Evolutionary conservation across 495 filamentous ascomycete species (phyloP).

Genomic region (Penicillium coffeae): DNA sequence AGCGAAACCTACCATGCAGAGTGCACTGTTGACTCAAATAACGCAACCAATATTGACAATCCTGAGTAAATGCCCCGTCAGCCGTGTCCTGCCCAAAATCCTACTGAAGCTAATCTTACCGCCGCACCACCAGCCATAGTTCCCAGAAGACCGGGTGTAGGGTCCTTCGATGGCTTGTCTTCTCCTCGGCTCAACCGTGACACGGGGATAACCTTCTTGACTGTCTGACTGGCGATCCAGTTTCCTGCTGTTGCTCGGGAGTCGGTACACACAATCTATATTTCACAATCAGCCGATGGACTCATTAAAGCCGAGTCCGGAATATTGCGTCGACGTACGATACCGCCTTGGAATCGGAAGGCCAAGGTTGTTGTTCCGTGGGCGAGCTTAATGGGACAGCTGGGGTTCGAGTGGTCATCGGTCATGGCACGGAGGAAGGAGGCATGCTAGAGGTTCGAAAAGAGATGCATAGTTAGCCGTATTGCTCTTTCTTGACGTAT

Average conservation of each 20-base stretch:
- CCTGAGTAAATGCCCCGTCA: constrained; percentile 44
- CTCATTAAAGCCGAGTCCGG: not conserved
- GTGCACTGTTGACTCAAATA: constrained; percentile 99
- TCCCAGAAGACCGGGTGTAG: constrained; percentile 73
- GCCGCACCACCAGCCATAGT: constrained; percentile 99
- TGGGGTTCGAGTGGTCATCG: constrained; percentile 93
- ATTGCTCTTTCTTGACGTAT: not conserved
- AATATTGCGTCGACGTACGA: constrained; percentile 43
- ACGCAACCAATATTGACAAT: constrained; percentile 99
- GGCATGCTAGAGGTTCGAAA: constrained; percentile 55
- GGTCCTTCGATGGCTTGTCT: constrained; percentile 66
- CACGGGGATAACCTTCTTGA: constrained; percentile 91
- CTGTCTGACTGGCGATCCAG: constrained; percentile 99
- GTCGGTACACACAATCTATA: constrained; percentile 86
- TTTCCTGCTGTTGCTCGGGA: constrained; percentile 93
- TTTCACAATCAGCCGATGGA: not conserved
- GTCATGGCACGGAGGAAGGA: constrained; percentile 95
- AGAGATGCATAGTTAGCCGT: constrained; percentile 1
- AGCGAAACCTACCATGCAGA: constrained; percentile 62
- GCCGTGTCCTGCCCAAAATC: not conserved
- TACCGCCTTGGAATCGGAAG: constrained; percentile 95
- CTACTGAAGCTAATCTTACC: constrained; percentile 40
- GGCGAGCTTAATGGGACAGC: constrained; percentile 97
- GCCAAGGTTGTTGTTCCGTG: constrained; percentile 99
- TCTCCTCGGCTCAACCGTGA: constrained; percentile 46